Base-by-base conservation (phyloP, 2,329 filamentous ascomycete species). In the Fusarium lyarnte region DNA sequence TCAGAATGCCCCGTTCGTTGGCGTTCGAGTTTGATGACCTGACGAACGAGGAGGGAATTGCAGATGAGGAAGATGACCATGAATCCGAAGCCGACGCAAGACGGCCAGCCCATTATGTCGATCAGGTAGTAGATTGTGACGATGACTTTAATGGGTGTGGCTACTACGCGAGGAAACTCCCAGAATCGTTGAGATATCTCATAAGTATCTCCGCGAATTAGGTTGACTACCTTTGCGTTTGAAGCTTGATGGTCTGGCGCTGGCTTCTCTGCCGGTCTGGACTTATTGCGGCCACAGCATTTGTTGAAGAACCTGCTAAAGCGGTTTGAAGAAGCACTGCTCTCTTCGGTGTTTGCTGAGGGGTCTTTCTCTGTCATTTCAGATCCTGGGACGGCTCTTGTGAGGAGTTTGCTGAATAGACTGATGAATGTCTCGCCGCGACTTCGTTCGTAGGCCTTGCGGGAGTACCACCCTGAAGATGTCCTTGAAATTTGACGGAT, bases 141-240 rank as follows among this genome's bases (percentile, higher is more conserved):
- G 4, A 94, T 77, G n/a, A 95, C 87, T 66, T 92, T 92, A 21
- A 96, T 81, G 0, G 94, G 94, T 69, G 92, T 93, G 6, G 91
- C 91, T 43, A 97, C 84, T 4, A 97, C 84, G n/a, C 86, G 85
- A 4, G 92, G 88, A 58, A 96, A 93, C 67, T 97, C 94, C 94
- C 94, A 97, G 76, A 97, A 96, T 46, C 93, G 85, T 77, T 95
- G 93, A 6, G 93, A 89, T 42, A 95, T 89, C 78, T 95, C 92
- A 77, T 95, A 96, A 0, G 92, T 93, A 79, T 96, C 93, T 65
- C 88, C 90, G 53, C 94, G 91, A 85, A 97, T 93, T 5, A 97
- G 82, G 76, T 97, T 97, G 68, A 97, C 87, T 57, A 97, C 96
- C 78, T 97, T 97, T 12, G 94, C 94, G 82, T 95, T 95, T 0